Conservation (phyloP, 805 yeast species). For the Candida golubevii region DNA sequence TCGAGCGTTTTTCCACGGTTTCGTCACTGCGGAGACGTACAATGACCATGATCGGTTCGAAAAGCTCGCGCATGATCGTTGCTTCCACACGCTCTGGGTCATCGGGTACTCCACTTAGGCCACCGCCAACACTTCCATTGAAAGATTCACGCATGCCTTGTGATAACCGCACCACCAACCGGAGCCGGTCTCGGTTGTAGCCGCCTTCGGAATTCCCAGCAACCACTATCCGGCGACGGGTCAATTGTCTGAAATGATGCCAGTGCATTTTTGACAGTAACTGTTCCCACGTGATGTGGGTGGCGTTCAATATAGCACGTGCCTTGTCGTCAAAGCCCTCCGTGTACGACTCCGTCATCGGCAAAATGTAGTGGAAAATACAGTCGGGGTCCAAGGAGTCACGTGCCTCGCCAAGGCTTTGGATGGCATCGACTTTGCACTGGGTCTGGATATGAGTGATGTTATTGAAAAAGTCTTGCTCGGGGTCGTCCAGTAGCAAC, state of each 20-base stretch:
- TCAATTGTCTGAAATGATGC: conserved; percentile 75
- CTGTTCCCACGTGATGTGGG: conserved; percentile 56
- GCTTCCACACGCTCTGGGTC: conserved; percentile 29
- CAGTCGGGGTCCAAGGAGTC: conserved; percentile 46
- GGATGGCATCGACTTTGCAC: conserved; percentile 80
- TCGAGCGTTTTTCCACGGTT: conserved; percentile 70
- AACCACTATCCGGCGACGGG: conserved; percentile 59
- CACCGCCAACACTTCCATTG: conserved; percentile 1
- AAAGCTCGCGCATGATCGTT: conserved; percentile 51
- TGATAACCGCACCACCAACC: conserved; percentile 55
- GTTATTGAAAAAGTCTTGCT: conserved; percentile 74
- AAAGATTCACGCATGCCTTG: conserved; percentile 42
- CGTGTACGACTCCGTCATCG: conserved; percentile 80
- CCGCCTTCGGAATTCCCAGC: conserved; percentile 30
- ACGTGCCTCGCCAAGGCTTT: conserved; percentile 52
- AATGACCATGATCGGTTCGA: conserved; percentile 57
- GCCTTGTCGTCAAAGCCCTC: conserved; percentile 52
- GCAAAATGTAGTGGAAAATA: conserved; percentile 76
- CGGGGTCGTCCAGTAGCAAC: conserved; percentile 65
- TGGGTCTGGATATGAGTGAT: conserved; percentile 79
- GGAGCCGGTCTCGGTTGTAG: conserved; percentile 49
- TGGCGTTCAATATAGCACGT: conserved; percentile 60
- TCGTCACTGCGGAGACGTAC: conserved; percentile 69
- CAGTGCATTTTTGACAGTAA: conserved; percentile 60
- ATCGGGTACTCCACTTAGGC: conserved; percentile 17